Evolutionary conservation across 768 basidiomycete species (phyloP).

Genomic region (Erythrobasidium yunnanense): DNA sequence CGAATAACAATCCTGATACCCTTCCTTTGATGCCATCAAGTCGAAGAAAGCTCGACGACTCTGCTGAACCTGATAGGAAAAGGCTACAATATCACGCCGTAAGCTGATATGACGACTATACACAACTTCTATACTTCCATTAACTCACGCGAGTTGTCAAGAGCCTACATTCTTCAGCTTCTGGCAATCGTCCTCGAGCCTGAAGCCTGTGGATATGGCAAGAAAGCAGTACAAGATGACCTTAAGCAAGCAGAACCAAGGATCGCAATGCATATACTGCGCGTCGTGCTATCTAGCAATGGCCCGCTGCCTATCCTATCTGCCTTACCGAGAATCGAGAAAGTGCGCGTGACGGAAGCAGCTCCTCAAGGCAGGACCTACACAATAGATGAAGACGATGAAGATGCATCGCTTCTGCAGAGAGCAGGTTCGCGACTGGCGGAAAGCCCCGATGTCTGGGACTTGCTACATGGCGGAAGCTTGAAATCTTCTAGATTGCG

Average conservation of each 20-base stretch:
- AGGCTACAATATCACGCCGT: not conserved
- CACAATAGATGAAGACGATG: not conserved
- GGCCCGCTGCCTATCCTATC: not conserved
- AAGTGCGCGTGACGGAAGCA: not conserved
- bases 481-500: no score
- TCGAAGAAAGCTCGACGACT: constrained; percentile 5
- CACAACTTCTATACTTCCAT: not conserved
- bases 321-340: not conserved
- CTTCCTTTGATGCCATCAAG: not conserved
- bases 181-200: constrained; percentile 5
- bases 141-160: not conserved
- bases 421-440: no score
- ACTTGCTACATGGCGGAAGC: no score
- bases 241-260: not conserved
- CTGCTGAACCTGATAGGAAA: not conserved
- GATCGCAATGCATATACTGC: not conserved
- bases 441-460: no score
- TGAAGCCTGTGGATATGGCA: not conserved
- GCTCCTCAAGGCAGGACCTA: not conserved
- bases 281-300: not conserved
- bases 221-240: not conserved
- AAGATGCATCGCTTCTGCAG: not conserved
- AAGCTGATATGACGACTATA: not conserved
- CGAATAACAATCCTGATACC: not conserved
- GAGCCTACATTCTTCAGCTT: not conserved